phyloP scores from a whole-genome alignment of 179 eudicot genomes.

The Sideroxylon spinosum region DNA sequence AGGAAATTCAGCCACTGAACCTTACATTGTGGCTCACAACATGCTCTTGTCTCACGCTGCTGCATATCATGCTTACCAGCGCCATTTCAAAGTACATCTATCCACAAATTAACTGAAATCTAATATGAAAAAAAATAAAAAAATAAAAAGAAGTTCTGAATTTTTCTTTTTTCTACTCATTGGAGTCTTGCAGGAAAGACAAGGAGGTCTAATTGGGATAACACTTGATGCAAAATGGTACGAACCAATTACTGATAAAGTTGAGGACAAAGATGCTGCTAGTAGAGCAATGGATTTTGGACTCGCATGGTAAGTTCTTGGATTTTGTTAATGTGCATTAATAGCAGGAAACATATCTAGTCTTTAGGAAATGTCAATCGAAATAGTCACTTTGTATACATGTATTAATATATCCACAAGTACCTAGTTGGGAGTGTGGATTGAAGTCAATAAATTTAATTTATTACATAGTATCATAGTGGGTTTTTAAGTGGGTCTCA shows the following conservation, averaged over 20 bases:
- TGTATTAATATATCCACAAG: too few relatives aligned
- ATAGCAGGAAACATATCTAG: too few relatives aligned
- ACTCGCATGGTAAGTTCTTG: constrained; percentile 66
- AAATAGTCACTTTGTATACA: too few relatives aligned
- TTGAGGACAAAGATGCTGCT: constrained; percentile 84
- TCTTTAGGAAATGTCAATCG: too few relatives aligned
- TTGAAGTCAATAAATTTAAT: too few relatives aligned
- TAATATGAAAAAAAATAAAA: not conserved
- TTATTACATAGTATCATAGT: too few relatives aligned
- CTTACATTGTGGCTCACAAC: constrained; percentile 82
- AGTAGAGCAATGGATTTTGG: constrained; percentile 75
- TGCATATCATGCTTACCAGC: constrained; percentile 58
- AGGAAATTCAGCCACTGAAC: constrained; percentile 75
- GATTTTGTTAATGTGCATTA: too few relatives aligned
- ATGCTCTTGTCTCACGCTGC: constrained; percentile 80
- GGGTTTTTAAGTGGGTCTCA: too few relatives aligned
- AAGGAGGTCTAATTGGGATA: constrained; percentile 79
- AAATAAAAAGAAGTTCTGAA: too few relatives aligned
- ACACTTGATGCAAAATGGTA: constrained; percentile 87
- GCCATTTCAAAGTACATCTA: constrained; percentile 58
- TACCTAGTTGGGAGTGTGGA: too few relatives aligned
- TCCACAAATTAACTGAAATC: not conserved
- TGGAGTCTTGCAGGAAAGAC: constrained; percentile 44
- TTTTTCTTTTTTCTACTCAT: not conserved
- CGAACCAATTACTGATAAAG: constrained; percentile 62